Conservation (phyloP, 106 monocot genomes). For the Iris macrosiphon region DNA sequence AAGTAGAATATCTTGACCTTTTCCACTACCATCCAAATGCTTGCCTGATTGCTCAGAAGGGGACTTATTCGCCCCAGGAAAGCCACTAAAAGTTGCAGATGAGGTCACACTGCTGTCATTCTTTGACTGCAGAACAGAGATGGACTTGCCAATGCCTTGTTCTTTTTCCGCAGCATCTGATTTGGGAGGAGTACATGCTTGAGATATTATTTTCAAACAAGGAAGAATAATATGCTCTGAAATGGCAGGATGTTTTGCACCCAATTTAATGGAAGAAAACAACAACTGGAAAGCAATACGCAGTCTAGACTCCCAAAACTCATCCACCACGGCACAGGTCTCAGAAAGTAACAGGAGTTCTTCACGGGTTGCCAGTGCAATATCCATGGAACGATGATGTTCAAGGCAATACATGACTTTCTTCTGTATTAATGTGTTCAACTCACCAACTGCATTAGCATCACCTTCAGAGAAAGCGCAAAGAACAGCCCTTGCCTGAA, state of each 20-base stretch:
- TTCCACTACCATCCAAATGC: constrained; percentile 28
- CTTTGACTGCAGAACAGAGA: constrained; percentile 37
- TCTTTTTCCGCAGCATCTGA: constrained; percentile 66
- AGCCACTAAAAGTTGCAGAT: constrained; percentile 16
- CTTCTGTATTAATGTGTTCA: constrained; percentile 85
- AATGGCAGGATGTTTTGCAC: constrained; percentile 93
- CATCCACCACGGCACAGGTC: constrained; percentile 86
- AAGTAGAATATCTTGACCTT: constrained; percentile 62
- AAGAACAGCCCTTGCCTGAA: constrained; percentile 80
- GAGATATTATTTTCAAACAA: constrained; percentile 94
- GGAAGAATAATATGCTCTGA: constrained; percentile 98
- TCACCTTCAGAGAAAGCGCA: constrained; percentile 93
- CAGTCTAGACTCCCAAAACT: constrained; percentile 90
- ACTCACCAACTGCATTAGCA: constrained; percentile 66
- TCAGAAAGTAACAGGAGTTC: constrained; percentile 87
- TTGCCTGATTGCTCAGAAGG: constrained; percentile 44
- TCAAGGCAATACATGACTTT: constrained; percentile 97
- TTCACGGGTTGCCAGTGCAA: constrained; percentile 84
- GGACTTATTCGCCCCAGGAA: constrained; percentile 28
- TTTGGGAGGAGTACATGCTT: constrained; percentile 96
- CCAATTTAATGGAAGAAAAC: constrained; percentile 90
- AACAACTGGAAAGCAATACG: constrained; percentile 89
- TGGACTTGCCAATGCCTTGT: constrained; percentile 31
- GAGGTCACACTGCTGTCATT: constrained; percentile 23
- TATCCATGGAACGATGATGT: constrained; percentile 95